Base-by-base conservation (phyloP, 208 protist species). In the Angomonas desouzai region DNA sequence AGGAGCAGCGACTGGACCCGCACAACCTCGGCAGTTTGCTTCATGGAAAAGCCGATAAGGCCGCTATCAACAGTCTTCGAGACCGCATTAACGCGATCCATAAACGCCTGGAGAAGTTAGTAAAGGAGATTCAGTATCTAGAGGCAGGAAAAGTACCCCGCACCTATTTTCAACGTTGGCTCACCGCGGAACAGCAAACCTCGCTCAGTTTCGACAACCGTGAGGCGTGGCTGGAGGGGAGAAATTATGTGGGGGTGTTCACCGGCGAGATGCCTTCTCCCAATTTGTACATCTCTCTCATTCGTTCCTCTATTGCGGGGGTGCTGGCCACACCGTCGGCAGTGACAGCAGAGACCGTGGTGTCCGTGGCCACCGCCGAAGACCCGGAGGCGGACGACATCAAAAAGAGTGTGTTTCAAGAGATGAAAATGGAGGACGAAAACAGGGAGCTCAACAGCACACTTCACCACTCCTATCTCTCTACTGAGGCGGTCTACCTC, bases 351-450 rank as follows among this genome's bases (percentile, higher is more conserved):
- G 22, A 28, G 3, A 27, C 57, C 0, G 0, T 29, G 1, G 51
- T 30, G n/a, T n/a, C 51, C n/a, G 25, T 23, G 25, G 51, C 28
- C 4, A 32, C 51, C 16, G 65, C 7, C 18, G 27, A 55, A 3
- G 66, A 63, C 22, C 81, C 81, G 28, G 78, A 80, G 30, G 77
- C 83, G 16, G 86, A 89, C 58, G 89, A 85, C 51, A 79, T 87
- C 9, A 79, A 82, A 22, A 70, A 84, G 20, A 95, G 86, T 55
- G 84, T 95, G 16, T 95, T 95, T 70, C 83, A 93, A 51, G 84
- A 95, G 62, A 95, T 95, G 89, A 74, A 74, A n/a, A 79, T 75
- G 3, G 86, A 95, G 63, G 83, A 91, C 55, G 89, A 92, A 64
- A 72, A 48, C 18, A 70, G 86, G 3, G 79, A 90, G 40, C 74